Evolutionary conservation across 805 yeast genomes (phyloP).

Genomic region (Starmerella sp.): DNA sequence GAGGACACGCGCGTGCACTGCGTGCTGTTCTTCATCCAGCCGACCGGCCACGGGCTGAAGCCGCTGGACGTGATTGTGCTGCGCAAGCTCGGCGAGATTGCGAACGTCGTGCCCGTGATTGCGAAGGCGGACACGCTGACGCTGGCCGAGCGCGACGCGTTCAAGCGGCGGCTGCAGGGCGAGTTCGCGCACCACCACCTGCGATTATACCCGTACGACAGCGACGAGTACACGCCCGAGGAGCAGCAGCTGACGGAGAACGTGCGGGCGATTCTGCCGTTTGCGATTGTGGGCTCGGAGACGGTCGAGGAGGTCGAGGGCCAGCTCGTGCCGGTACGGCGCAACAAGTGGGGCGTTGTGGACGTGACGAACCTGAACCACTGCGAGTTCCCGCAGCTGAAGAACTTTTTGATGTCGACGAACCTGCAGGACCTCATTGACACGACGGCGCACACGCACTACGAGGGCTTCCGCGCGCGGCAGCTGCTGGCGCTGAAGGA

Average conservation of each 20-base stretch:
- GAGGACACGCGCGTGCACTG: slow-evolving; percentile 90
- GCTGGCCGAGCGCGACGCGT: slow-evolving; percentile 64
- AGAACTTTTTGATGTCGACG: slow-evolving; percentile 90
- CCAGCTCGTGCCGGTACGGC: slow-evolving; percentile 74
- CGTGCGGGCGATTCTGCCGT: slow-evolving; percentile 46
- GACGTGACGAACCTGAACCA: slow-evolving; percentile 90
- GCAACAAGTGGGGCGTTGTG: slow-evolving; percentile 87
- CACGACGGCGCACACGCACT: slow-evolving; percentile 75
- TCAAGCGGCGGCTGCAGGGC: slow-evolving; percentile 60
- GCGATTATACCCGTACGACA: slow-evolving; percentile 63
- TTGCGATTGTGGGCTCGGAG: slow-evolving; percentile 90
- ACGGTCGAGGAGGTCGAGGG: slow-evolving; percentile 65
- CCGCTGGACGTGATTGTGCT: slow-evolving; percentile 73
- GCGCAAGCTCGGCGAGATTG: slow-evolving; percentile 74
- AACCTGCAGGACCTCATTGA: slow-evolving; percentile 94
- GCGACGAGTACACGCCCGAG: slow-evolving; percentile 40
- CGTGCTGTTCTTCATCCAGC: slow-evolving; percentile 80
- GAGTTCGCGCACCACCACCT: slow-evolving; percentile 66
- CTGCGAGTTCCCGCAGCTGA: slow-evolving; percentile 87
- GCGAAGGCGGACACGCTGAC: slow-evolving; percentile 90
- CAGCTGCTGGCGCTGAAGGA: slow-evolving; percentile 91
- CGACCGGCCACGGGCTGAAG: slow-evolving; percentile 75
- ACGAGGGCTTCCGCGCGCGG: slow-evolving; percentile 85
- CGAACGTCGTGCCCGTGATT: slow-evolving; percentile 89
- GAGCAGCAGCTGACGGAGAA: slow-evolving; percentile 28